phyloP scores from a whole-genome alignment of 2,329 filamentous ascomycete species.

The Pseudopithomyces maydicus region DNA sequence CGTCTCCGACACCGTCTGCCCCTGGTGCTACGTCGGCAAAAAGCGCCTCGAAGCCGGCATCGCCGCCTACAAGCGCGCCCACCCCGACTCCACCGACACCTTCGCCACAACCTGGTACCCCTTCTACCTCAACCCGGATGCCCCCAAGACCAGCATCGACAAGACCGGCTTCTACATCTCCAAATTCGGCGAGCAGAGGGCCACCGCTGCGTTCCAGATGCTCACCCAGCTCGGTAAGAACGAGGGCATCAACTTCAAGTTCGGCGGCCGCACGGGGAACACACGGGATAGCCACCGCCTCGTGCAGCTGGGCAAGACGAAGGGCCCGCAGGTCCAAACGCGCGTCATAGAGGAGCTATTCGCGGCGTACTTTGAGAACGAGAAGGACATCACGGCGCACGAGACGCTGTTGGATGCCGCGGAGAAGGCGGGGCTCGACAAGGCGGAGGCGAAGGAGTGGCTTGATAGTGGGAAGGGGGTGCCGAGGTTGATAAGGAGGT shows the following conservation, averaged over 20 bases:
- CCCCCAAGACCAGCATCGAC: slow-evolving; percentile 57
- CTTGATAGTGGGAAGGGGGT: slow-evolving; percentile 51
- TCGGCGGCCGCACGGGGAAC: slow-evolving; percentile 72
- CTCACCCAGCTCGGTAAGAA: slow-evolving; percentile 63
- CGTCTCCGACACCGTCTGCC: slow-evolving; percentile 82
- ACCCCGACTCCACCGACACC: slow-evolving; percentile 67
- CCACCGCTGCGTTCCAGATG: slow-evolving; percentile 61
- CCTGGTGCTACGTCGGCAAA: slow-evolving; percentile 77
- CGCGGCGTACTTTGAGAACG: slow-evolving; percentile 52
- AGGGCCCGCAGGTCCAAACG: slow-evolving; percentile 54
- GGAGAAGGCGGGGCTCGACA: slow-evolving; percentile 51
- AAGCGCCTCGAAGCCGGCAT: slow-evolving; percentile 77
- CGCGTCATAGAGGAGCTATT: slow-evolving; percentile 48
- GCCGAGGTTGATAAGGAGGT: slow-evolving; percentile 54
- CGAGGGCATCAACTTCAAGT: slow-evolving; percentile 76
- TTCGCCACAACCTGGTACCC: slow-evolving; percentile 78
- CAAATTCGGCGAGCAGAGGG: slow-evolving; percentile 69
- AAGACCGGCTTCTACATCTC: slow-evolving; percentile 63
- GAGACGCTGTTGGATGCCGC: slow-evolving; percentile 48
- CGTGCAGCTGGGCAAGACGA: slow-evolving; percentile 69
- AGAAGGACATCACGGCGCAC: slow-evolving; percentile 53
- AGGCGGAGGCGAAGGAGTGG: slow-evolving; percentile 51
- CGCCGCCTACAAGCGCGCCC: slow-evolving; percentile 63
- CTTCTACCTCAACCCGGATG: slow-evolving; percentile 77
- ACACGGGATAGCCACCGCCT: slow-evolving; percentile 78